These are phyloP conservation scores for Trichopus zeylanicus DNA, from an alignment of 116 monocot genomes.

Conservation along the genomic window DNA sequence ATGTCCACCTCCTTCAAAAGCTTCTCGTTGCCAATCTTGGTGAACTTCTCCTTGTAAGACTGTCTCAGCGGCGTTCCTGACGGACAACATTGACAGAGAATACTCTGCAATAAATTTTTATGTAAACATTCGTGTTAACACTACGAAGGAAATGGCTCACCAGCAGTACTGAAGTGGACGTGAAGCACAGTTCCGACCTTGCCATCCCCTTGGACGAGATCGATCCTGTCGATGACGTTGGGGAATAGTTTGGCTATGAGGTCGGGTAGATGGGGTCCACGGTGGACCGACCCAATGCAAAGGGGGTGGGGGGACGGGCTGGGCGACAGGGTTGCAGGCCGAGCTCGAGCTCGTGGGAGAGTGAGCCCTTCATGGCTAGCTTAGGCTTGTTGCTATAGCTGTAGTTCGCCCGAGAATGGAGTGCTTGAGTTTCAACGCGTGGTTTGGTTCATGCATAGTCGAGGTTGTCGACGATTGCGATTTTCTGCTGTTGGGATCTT, in stretches of 20 bases:
- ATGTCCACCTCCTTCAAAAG: slow-evolving; percentile 26
- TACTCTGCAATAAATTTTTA: neutral
- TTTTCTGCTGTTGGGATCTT: too few relatives aligned
- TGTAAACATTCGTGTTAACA: too few relatives aligned
- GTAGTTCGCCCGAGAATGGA: too few relatives aligned
- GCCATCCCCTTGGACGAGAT: slow-evolving; percentile 10
- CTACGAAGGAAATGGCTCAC: neutral
- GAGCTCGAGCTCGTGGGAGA: slow-evolving; percentile 8
- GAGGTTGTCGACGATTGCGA: too few relatives aligned
- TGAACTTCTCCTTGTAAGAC: slow-evolving; percentile 28
- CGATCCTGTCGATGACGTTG: neutral
- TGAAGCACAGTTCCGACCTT: slow-evolving; percentile 8
- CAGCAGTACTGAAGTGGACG: neutral
- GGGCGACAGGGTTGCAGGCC: neutral
- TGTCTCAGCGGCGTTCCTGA: neutral
- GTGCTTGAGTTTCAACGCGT: too few relatives aligned
- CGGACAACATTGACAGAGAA: too few relatives aligned
- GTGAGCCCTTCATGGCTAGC: slow-evolving; percentile 13
- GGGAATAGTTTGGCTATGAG: slow-evolving; percentile 3
- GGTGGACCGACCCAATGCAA: slow-evolving; percentile 13
- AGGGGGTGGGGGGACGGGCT: too few relatives aligned
- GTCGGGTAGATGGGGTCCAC: neutral
- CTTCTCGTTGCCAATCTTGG: slow-evolving; percentile 30
- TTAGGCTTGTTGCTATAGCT: too few relatives aligned
- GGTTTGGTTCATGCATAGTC: too few relatives aligned